Conservation (phyloP, 1,139 yeast genomes). For the Magnusiomyces magnusii region DNA sequence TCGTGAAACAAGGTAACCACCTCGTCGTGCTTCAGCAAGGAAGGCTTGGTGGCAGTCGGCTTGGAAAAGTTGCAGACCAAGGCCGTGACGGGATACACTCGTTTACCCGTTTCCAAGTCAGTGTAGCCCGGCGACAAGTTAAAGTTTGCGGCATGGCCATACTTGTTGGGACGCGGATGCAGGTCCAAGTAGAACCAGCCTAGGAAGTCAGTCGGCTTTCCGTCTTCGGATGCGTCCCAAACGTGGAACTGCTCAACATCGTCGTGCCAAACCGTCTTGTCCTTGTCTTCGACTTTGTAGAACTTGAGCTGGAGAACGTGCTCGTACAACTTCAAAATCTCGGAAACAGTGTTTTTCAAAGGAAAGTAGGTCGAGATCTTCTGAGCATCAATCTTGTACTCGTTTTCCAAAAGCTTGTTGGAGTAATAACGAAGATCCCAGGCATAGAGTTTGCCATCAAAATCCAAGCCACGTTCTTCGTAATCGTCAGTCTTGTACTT, state of each 20-base stretch:
- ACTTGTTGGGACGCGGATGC: constrained; percentile 81
- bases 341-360: constrained; percentile 52
- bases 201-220: constrained; percentile 45
- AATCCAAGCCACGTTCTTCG: constrained; percentile 37
- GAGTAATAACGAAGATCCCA: constrained; percentile 73
- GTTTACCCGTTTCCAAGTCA: constrained; percentile 41
- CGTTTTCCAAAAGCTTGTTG: constrained; percentile 54
- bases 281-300: constrained; percentile 40
- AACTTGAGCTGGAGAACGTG: constrained; percentile 60
- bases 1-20: constrained; percentile 85
- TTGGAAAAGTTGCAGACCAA: constrained; percentile 81
- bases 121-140: constrained; percentile 57
- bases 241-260: constrained; percentile 73
- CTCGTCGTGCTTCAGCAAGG: constrained; percentile 68
- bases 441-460: constrained; percentile 44
- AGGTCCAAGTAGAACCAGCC: constrained; percentile 78
- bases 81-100: constrained; percentile 63
- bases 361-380: constrained; percentile 76
- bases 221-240: constrained; percentile 49
- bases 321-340: constrained; percentile 67
- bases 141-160: constrained; percentile 82
- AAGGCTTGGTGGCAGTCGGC: constrained; percentile 62
- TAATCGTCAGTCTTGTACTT: constrained; percentile 50
- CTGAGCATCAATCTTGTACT: constrained; percentile 63
- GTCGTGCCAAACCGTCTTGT: constrained; percentile 54